Base-by-base conservation (phyloP, 1,139 yeast species). In the Pichia sp. region DNA sequence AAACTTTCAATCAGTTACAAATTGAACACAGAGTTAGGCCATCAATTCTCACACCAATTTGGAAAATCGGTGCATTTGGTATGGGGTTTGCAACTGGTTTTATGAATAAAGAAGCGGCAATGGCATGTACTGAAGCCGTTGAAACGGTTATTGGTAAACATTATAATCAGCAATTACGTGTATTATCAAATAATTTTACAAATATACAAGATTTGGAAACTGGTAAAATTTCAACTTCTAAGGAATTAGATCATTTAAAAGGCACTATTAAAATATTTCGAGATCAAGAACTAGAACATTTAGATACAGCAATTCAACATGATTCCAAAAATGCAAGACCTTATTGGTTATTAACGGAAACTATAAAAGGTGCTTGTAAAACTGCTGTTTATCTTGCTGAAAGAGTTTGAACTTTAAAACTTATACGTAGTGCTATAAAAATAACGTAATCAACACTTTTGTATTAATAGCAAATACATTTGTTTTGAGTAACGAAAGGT, bases 91-190 rank as follows among this genome's bases (percentile, higher is more conserved):
- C 84, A 0, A 93, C 99, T 0, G 98, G 96, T 0, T 63, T 87
- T 50, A 71, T 91, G 58, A 87, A 96, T 30, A 88, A 89, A 63
- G 96, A 93, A 66, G 97, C 97, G 1, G 99, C 99, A 2, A 93
- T 93, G 99, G 99, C 99, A 0, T 95, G 99, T 66, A 93, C 99
- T 0, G 98, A 91, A 56, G 99, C 99, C 0, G 99, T 93, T 0
- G 99, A 93, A 69, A 95, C 99, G 0, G 98, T 95, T 2, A 95
- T 93, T 68, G 99, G 99, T 2, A 87, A 88, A 1, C 99, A 93
- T 67, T 93, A 93, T 70, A 93, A 95, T 64, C 83, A 84, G 57
- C 99, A 93, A 68, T 73, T 93, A 58, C 74, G 99, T 51, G 83
- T 84, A 51, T 72, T 93, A 52, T 75, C 77, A 70, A 82, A 81